Conservation (phyloP, 768 basidiomycete species). For the Suillus subaureus region DNA sequence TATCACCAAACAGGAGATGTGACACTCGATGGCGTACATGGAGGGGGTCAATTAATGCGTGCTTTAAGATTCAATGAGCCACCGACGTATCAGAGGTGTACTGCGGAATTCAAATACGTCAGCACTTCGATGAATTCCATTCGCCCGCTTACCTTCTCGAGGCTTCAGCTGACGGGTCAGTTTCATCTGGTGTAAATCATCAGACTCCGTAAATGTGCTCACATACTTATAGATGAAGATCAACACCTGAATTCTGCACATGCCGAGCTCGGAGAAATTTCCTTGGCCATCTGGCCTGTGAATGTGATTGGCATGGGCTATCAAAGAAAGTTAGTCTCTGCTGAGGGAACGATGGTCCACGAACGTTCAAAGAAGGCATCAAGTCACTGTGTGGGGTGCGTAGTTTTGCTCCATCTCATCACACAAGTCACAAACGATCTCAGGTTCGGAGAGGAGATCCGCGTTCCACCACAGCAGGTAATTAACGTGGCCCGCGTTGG, state of each 20-base stretch:
- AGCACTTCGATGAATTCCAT: conserved; percentile 4
- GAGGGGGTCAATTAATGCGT: conserved; percentile 4
- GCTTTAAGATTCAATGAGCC: neutral
- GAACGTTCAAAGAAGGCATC: conserved; percentile 16
- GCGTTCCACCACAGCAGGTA: conserved; percentile 1
- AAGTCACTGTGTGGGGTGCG: conserved; percentile 13
- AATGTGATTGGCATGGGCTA: neutral
- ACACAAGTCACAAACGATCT: neutral
- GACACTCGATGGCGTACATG: conserved; percentile 8
- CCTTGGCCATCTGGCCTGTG: conserved; percentile 10
- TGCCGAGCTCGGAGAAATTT: conserved; percentile 12
- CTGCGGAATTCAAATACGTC: conserved; percentile 7
- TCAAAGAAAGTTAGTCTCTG: neutral
- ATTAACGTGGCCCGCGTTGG: conserved; percentile 5
- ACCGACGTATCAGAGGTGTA: neutral
- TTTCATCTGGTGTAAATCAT: neutral
- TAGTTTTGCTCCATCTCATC: conserved; percentile 3
- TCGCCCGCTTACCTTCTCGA: conserved; percentile 12
- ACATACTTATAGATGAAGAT: conserved; percentile 11
- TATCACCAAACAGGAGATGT: conserved; percentile 6
- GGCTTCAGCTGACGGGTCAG: conserved; percentile 14
- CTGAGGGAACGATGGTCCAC: conserved; percentile 13
- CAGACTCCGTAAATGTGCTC: neutral
- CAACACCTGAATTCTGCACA: conserved; percentile 13
- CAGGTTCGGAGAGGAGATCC: conserved; percentile 11